Evolutionary conservation across 306 rosid species (phyloP), one percentile per base, ranked within the genome.

Genomic region (Castanospermum australe): DNA sequence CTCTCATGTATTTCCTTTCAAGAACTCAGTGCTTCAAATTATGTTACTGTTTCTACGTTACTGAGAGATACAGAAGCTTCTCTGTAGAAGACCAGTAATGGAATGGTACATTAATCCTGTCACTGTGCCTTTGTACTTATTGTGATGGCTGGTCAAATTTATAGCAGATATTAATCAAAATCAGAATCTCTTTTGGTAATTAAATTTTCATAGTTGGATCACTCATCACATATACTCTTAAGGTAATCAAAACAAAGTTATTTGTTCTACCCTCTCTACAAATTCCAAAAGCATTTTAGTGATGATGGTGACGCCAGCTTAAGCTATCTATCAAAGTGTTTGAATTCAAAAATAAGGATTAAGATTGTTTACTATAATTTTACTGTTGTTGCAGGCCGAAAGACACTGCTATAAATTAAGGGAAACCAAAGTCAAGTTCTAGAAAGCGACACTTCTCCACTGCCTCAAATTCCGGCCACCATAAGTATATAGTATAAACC

Each of bases 361-460:
- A 20, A 7, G 55, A 18, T 39, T 42, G 35, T 21, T 83, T 32
- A 79, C 28, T 25, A 69, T 70, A 13, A 21, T 44, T 38, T 64
- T 42, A 32, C 45, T 57, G 6, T 28, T 39, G 33, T 51, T 45
- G 30, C 8, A 62, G 71, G 71, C 33, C 60, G 54, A 14, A 17
- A 47, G 72, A 55, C 63, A 48, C 9, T 76, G 67, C 55, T 79
- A 32, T 78, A 74, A 68, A 77, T 41, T 13, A 30, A n/a, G 51
- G 33, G 60, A 71, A n/a, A 22, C 50, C 60, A 75, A 28, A 52
- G 68, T 81, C 67, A 48, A 48, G 56, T 36, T 47, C 36, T 35
- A 71, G 76, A 79, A 79, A 65, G 71, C 6, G 83, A n/a, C 72
- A 75, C 38, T 47, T 61, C 67, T 79, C 76, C 57, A 17, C 5